These are phyloP conservation scores for Phaeoacremonium minimum DNA, from an alignment of 2,329 filamentous ascomycete genomes.

Conservation along the genomic window DNA sequence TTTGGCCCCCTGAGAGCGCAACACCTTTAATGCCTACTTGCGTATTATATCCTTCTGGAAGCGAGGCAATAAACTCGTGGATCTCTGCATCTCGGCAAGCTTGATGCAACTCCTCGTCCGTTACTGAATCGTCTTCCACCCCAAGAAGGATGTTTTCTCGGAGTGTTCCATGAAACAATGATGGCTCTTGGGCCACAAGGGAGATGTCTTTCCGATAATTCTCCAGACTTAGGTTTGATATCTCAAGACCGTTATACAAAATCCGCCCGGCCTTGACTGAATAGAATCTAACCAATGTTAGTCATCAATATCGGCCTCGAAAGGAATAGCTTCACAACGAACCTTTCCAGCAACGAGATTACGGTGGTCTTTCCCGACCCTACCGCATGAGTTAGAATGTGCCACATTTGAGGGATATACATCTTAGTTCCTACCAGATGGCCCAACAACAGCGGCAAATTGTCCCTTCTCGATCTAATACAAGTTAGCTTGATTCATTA, in stretches of 20 bases:
- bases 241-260: neutral
- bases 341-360: slow-evolving; percentile 42
- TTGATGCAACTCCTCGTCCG: slow-evolving; percentile 16
- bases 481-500: neutral
- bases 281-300: slow-evolving; percentile 16
- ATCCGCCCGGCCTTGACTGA: slow-evolving; percentile 10
- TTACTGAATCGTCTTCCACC: slow-evolving; percentile 12
- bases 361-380: slow-evolving; percentile 31
- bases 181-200: slow-evolving; percentile 56
- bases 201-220: slow-evolving; percentile 50
- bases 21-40: slow-evolving; percentile 7
- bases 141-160: slow-evolving; percentile 24
- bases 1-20: slow-evolving; percentile 8
- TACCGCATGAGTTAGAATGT: too few relatives aligned
- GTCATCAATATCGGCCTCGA: neutral
- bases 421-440: slow-evolving; percentile 20
- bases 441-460: slow-evolving; percentile 25
- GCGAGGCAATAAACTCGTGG: slow-evolving; percentile 15
- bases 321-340: slow-evolving; percentile 1
- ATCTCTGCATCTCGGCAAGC: slow-evolving; percentile 21
- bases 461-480: slow-evolving; percentile 7
- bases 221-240: slow-evolving; percentile 27
- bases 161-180: slow-evolving; percentile 48
- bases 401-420: too few relatives aligned
- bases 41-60: slow-evolving; percentile 9